Evolutionary conservation across 2,329 filamentous ascomycete species (phyloP), one percentile per base, ranked within the genome.

Genomic region (Nectriaceae sp.): DNA sequence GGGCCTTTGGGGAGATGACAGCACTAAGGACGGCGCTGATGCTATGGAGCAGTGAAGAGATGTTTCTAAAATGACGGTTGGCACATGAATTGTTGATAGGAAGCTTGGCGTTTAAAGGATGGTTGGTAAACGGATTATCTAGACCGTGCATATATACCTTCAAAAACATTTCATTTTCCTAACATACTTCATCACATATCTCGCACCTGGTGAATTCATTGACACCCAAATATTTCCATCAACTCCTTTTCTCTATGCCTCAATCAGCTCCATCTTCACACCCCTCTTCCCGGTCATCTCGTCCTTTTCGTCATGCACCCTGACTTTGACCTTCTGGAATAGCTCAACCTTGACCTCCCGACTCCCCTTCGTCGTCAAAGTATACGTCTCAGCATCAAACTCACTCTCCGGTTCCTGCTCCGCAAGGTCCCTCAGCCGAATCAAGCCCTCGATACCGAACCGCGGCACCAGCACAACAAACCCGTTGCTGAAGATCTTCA

Each of bases 401-500:
- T 82, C 82, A 40, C 88, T 88, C 56, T 92, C 87, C 1, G 91
- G 89, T 67, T 89, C 90, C 0, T 84, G 80, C 15, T 87, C 82
- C 4, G 85, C 86, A 49, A 97, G 77, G 71, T 97, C 94, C 49
- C 90, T 79, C 59, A 97, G 74, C 11, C 93, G 81, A 55, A 99
- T 94, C 53, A 97, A 74, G 35, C 90, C 88, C 75, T 99, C 94
- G 62, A 99, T 95, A 35, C 94, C 94, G 69, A 99, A 99, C 15
- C 90, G 79, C 5, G 94, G 94, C 42, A 99, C 93, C 53, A 97
- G 92, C 11, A 97, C 92, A 16, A 97, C 94, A 61, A 97, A 93
- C 5, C 94, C 94, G 72, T 99, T 99, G 67, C 89, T 91, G 71
- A 99, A 99, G 44, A 99, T 88, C 66, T 90, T 89, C 89, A 99